Conservation (phyloP, 805 yeast species). For the Schizosaccharomyces osmophilus region DNA sequence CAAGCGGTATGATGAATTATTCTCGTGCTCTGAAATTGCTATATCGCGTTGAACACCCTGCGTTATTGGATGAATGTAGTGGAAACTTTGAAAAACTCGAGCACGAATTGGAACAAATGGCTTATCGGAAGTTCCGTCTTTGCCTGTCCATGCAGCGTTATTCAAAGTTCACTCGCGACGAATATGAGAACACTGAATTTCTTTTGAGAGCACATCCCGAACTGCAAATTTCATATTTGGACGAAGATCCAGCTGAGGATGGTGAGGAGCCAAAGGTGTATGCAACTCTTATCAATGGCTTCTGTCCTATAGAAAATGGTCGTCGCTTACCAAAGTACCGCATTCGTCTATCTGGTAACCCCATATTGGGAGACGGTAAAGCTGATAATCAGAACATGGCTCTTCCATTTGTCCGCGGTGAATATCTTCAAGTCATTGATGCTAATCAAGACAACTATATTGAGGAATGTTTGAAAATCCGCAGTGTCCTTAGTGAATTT, state of each 20-base stretch:
- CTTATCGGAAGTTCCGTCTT: slow-evolving; percentile 54
- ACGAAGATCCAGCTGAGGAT: slow-evolving; percentile 48
- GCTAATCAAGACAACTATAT: slow-evolving; percentile 90
- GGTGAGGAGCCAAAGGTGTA: slow-evolving; percentile 26
- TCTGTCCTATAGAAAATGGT: slow-evolving; percentile 30
- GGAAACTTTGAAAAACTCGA: slow-evolving; percentile 94
- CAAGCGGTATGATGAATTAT: slow-evolving; percentile 95
- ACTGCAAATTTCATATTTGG: slow-evolving; percentile 61
- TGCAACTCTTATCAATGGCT: slow-evolving; percentile 47
- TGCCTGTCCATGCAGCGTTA: slow-evolving; percentile 74
- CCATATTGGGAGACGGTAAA: slow-evolving; percentile 88
- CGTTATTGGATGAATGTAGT: slow-evolving; percentile 90
- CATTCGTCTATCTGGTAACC: slow-evolving; percentile 71
- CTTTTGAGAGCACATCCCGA: slow-evolving; percentile 54
- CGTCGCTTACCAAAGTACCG: slow-evolving; percentile 36
- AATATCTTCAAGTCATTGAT: slow-evolving; percentile 81
- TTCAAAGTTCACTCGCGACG: slow-evolving; percentile 37
- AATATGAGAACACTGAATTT: slow-evolving; percentile 40
- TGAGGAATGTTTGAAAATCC: slow-evolving; percentile 78
- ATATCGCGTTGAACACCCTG: slow-evolving; percentile 86
- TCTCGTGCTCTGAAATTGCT: slow-evolving; percentile 83
- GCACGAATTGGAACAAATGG: slow-evolving; percentile 71
- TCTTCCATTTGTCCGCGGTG: slow-evolving; percentile 71
- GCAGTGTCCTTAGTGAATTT: slow-evolving; percentile 71
- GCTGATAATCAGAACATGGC: slow-evolving; percentile 87